A percentile compares a stretch with the other conserved stretches of the same genome.
These are phyloP conservation scores for Ophiocordyceps camponoti-floridani DNA, from an alignment of 2,329 filamentous ascomycete genomes.

Conservation along the genomic window DNA sequence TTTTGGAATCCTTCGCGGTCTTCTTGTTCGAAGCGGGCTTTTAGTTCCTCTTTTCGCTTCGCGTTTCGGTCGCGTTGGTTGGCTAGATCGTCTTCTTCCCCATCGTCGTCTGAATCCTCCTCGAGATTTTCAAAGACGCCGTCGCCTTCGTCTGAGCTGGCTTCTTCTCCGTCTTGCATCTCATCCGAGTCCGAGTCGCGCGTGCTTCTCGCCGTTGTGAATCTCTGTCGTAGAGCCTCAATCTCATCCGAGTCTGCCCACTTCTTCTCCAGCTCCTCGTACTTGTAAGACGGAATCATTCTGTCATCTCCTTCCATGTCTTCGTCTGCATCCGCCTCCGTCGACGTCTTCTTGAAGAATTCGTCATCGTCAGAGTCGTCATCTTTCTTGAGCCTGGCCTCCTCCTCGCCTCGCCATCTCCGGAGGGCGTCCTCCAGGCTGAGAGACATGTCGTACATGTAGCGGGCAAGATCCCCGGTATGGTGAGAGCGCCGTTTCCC, in stretches of 20 bases:
- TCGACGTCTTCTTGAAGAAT: constrained; percentile 47
- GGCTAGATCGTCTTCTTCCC: constrained; percentile 42
- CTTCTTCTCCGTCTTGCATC: constrained; percentile 19
- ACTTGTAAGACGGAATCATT: constrained; percentile 61
- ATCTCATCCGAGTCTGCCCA: constrained; percentile 71
- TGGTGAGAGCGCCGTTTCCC: constrained; percentile 54
- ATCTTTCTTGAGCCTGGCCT: constrained; percentile 29
- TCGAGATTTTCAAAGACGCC: constrained; percentile 78
- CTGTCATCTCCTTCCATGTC: constrained; percentile 45
- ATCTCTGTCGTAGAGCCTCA: constrained; percentile 54
- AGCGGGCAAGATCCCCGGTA: constrained; percentile 63
- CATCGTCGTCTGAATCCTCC: constrained; percentile 16
- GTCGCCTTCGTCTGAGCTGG: constrained; percentile 52
- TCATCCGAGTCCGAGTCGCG: constrained; percentile 19
- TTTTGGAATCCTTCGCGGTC: constrained; percentile 92
- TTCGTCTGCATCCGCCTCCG: constrained; percentile 46
- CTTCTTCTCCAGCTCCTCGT: constrained; percentile 63
- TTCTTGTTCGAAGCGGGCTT: constrained; percentile 89
- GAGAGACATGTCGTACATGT: constrained; percentile 76
- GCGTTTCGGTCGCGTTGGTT: constrained; percentile 85
- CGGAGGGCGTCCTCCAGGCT: constrained; percentile 57
- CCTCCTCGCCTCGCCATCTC: constrained; percentile 57
- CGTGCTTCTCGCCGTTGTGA: constrained; percentile 44
- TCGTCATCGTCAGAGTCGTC: constrained; percentile 38
- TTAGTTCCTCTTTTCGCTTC: constrained; percentile 82